Base-by-base conservation (phyloP, 805 yeast species). In the Saccharomycopsis schoenii region DNA sequence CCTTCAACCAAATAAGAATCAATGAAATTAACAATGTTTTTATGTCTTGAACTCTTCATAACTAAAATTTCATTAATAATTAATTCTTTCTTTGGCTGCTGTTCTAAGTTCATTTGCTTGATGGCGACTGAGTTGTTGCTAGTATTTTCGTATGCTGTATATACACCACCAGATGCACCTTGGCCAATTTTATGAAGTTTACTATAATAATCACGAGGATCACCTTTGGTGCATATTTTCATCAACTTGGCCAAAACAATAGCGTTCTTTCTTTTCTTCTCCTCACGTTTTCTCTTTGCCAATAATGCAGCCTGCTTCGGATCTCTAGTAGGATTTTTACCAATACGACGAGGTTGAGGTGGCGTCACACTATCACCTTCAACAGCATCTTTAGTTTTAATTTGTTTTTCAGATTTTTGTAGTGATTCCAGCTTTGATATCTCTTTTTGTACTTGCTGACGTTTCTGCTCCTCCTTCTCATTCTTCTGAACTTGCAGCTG, bases 91-190 rank as follows among this genome's bases (percentile, higher is more conserved):
- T 92, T 89, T 9, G 98, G 98, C 73, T 94, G 99, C 68, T 86
- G 87, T 66, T 89, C 96, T 60, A 94, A 75, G 68, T 90, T 90
- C 96, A 94, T 94, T 76, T 94, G 97, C 71, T 94, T 94, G 67
- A 94, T 89, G 9, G 99, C 99, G 43, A 94, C 97, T 57, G 83
- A 78, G 37, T 76, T 75, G 60, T 77, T 77, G 24, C 79, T 77
- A 17, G 80, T 79, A 40, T 74, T 70, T 66, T 85, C 88, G 67
- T 85, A 82, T 0, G 97, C 97, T 37, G 94, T 89, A 68, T 86
- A 94, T 37, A 94, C 99, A 47, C 96, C 96, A 60, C 99, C 99
- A 15, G 96, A 86, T 0, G 99, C 99, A 69, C 99, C 99, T 75
- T 94, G 99, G 0, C 99, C 99, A 65, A 94, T 86, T 72, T 93